Base-by-base conservation (phyloP, 345 rosid genomes). In the Physaria fendleri region DNA sequence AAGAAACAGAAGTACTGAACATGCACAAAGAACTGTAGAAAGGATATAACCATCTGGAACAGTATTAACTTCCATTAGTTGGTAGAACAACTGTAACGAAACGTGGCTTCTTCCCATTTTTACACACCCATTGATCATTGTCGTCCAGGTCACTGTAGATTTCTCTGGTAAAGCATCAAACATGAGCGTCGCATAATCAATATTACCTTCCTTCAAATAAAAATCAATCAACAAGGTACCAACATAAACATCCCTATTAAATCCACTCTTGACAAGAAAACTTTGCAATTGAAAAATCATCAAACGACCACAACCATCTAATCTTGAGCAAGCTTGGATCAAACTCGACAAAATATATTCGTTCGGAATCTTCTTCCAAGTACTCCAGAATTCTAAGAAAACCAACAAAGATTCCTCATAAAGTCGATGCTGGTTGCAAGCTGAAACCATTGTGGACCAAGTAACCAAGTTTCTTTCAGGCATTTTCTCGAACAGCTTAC, bases 371-470 rank as follows among this genome's bases (percentile, higher is more conserved):
- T 53, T 39, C 37, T 59, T n/a, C 2, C 77, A 61, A 42, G 24
- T 47, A 53, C 79, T 82, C 58, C 59, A 75, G 3, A 78, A 85
- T 2, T 73, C 77, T 53, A 76, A 29, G 68, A 85, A 88, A 35
- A 70, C 37, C 7, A 28, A 0, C 57, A 85, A 65, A 15, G 83
- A 79, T 22, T 88, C 82, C 11, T 69, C 71, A 4, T 61, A 41
- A 55, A 50, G 74, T 4, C 82, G 80, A 51, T 72, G 71, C 52
- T 69, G 70, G 47, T 77, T 47, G 56, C 79, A 80, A 81, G 79
- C 79, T 27, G 90, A 88, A 73, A 83, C 77, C 78, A 78, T 71
- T 0, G 90, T 78, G 52, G 96, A 88, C 90, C 96, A 88, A 48
- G 83, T 74, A 70, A 83, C 60, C 58, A 80, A 73, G 62, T 81